phyloP scores from a whole-genome alignment of 2,329 filamentous ascomycete genomes.

The Fusarium pilosicola region DNA sequence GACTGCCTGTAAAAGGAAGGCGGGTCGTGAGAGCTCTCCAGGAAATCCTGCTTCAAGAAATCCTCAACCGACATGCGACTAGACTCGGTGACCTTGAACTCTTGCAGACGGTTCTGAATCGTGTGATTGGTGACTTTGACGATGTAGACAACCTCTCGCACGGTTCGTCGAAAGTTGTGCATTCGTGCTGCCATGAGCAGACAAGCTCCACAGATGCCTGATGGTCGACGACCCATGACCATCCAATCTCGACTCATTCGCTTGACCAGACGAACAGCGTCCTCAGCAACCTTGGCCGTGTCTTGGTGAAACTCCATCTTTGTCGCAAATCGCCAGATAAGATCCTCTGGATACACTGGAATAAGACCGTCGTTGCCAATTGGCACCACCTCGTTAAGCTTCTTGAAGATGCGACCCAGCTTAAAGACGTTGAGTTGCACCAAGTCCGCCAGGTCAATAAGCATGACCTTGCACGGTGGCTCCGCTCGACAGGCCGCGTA shows the following conservation, averaged over 20 bases:
- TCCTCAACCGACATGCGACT: conserved; percentile 88
- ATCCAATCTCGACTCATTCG: conserved; percentile 99
- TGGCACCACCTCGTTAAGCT: conserved; percentile 76
- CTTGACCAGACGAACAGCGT: conserved; percentile 86
- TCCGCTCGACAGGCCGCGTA: conserved; percentile 88
- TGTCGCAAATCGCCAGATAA: conserved; percentile 90
- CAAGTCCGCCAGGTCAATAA: conserved; percentile 94
- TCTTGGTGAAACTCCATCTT: conserved; percentile 90
- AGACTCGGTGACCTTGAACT: conserved; percentile 89
- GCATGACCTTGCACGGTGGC: conserved; percentile 83
- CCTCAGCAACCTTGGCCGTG: conserved; percentile 85
- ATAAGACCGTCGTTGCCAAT: conserved; percentile 72
- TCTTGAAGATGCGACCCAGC: conserved; percentile 89
- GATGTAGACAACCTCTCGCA: conserved; percentile 96
- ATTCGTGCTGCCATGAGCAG: conserved; percentile 95
- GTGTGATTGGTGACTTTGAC: conserved; percentile 96
- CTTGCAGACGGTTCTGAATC: conserved; percentile 88
- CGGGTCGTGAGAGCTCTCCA: conserved; percentile 81
- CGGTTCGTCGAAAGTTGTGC: conserved; percentile 95
- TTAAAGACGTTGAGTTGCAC: conserved; percentile 88
- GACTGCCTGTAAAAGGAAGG: conserved; percentile 80
- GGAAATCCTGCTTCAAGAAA: conserved; percentile 76
- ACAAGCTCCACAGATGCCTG: conserved; percentile 93
- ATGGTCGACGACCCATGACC: conserved; percentile 90
- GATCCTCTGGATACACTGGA: conserved; percentile 84